phyloP scores from a whole-genome alignment of 495 filamentous ascomycete genomes.

The Trichoderma gamsii region DNA sequence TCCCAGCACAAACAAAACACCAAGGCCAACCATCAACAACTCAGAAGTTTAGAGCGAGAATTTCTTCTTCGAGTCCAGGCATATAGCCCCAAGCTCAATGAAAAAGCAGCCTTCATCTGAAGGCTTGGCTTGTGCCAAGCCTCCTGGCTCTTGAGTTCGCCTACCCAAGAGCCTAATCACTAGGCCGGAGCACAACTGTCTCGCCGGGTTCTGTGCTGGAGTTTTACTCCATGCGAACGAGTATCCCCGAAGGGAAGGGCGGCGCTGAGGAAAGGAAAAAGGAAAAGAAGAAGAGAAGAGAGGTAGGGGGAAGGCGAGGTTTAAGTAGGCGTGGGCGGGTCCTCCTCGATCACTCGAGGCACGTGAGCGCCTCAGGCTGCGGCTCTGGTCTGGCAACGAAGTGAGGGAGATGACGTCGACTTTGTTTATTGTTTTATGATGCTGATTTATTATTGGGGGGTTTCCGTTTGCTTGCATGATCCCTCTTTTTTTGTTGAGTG shows the following conservation, averaged over 20 bases:
- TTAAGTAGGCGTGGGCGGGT: not conserved
- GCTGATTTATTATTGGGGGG: not conserved
- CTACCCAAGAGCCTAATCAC: not conserved
- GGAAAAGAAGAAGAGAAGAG: not conserved
- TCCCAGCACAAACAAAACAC: not conserved
- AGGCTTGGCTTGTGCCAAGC: too few relatives aligned
- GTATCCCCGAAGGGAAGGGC: not conserved
- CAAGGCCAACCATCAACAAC: not conserved
- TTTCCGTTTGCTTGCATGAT: not conserved
- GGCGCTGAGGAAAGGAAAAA: not conserved
- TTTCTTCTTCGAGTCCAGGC: slow-evolving; percentile 12
- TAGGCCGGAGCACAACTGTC: not conserved
- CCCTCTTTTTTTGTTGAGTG: not conserved
- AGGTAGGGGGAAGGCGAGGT: not conserved
- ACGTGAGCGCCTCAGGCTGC: slow-evolving; percentile 11
- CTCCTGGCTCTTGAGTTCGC: not conserved
- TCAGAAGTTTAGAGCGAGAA: not conserved
- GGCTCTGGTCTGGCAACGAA: not conserved
- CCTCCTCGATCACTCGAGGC: not conserved
- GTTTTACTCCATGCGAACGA: not conserved
- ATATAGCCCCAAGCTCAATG: slow-evolving; percentile 5
- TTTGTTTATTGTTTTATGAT: not conserved
- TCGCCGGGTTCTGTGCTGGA: not conserved
- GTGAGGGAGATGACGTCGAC: not conserved
- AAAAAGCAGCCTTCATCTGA: not conserved